phyloP scores from a whole-genome alignment of 768 basidiomycete genomes.

The Postia placenta region DNA sequence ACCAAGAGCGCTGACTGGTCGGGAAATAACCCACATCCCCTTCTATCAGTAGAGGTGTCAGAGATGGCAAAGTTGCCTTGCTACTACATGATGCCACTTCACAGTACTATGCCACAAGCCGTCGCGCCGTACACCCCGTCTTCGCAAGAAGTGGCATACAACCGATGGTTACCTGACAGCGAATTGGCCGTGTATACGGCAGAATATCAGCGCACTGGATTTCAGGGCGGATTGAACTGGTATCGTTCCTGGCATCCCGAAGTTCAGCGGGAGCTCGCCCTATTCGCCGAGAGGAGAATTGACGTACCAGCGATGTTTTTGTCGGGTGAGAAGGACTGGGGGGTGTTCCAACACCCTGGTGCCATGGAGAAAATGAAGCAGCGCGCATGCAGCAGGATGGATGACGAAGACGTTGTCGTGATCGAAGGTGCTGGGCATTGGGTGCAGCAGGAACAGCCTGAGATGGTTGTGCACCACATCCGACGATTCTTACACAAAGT shows the following conservation, averaged over 20 bases:
- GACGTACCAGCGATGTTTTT: conserved; percentile 53
- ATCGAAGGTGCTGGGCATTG: conserved; percentile 56
- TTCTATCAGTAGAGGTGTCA: conserved; percentile 18
- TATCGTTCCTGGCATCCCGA: conserved; percentile 37
- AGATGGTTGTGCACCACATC: conserved; percentile 34
- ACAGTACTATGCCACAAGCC: conserved; percentile 47
- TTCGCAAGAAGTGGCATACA: conserved; percentile 19
- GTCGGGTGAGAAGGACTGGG: conserved; percentile 54
- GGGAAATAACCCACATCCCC: conserved; percentile 33
- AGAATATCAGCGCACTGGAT: conserved; percentile 47
- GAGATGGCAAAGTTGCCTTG: conserved; percentile 33
- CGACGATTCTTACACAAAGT: conserved; percentile 33
- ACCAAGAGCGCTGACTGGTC: conserved; percentile 53
- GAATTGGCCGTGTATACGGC: conserved; percentile 44
- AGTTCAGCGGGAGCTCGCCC: conserved; percentile 34
- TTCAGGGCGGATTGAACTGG: conserved; percentile 58
- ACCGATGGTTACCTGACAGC: conserved; percentile 42
- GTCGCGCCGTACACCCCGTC: conserved; percentile 32
- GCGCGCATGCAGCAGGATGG: conserved; percentile 17
- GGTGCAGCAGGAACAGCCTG: conserved; percentile 53
- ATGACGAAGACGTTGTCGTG: conserved; percentile 33
- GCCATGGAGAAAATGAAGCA: conserved; percentile 38
- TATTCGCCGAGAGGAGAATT: conserved; percentile 41
- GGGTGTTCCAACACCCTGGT: conserved; percentile 48
- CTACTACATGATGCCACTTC: conserved; percentile 57